Conservation (phyloP, 1,284 basidiomycete genomes). For the Inonotus hispidus region DNA sequence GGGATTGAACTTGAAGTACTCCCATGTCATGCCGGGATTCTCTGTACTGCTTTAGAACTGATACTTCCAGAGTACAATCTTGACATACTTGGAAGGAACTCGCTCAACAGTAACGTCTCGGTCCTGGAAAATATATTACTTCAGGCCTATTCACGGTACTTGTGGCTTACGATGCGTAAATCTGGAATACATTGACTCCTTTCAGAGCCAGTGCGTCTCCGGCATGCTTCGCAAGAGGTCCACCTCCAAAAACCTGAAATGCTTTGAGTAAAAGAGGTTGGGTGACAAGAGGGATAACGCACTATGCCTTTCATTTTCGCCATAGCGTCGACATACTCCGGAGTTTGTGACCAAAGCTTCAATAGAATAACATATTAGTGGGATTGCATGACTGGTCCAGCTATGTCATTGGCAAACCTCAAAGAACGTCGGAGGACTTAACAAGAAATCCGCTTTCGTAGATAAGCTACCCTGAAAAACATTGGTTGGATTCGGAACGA, state of each 20-base stretch:
- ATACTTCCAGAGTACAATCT: too few relatives aligned
- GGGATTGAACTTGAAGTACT: conserved; percentile 8
- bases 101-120: conserved; percentile 1
- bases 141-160: background rate
- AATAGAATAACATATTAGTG: background rate
- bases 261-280: background rate
- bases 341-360: conserved; percentile 15
- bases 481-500: conserved; percentile 17
- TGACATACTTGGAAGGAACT: conserved; percentile 4
- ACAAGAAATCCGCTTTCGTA: conserved; percentile 5
- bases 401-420: conserved; percentile 7
- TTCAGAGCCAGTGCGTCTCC: conserved; percentile 25
- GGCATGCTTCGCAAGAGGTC: conserved; percentile 25
- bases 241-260: conserved; percentile 28
- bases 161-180: conserved; percentile 11
- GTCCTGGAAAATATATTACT: conserved; percentile 1
- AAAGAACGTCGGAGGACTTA: conserved; percentile 12
- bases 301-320: conserved; percentile 8
- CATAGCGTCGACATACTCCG: background rate
- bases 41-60: background rate
- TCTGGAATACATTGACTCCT: conserved; percentile 21
- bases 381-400: background rate
- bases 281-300: background rate
- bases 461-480: background rate
- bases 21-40: conserved; percentile 9